Conservation (phyloP, 1,284 basidiomycete species). For the Athelia sp. region DNA sequence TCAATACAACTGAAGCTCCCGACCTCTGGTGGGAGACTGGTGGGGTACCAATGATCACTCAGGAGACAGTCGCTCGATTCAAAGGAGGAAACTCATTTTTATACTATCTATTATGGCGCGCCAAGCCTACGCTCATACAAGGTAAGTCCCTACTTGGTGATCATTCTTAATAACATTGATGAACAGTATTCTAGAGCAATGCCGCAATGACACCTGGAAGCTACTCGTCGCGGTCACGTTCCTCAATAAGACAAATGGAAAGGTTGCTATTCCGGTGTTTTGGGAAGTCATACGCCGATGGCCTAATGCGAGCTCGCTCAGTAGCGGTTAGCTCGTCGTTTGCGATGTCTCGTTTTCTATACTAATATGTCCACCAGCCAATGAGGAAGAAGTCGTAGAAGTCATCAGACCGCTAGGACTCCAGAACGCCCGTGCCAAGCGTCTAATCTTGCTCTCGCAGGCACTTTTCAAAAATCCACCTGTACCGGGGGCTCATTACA, state of each 20-base stretch:
- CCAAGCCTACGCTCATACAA: background rate
- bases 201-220: slow-evolving; percentile 50
- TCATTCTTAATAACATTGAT: background rate
- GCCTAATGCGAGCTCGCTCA: slow-evolving; percentile 46
- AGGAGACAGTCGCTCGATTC: background rate
- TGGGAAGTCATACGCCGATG: slow-evolving; percentile 45
- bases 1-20: background rate
- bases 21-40: background rate
- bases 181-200: slow-evolving; percentile 27
- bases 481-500: slow-evolving; percentile 20
- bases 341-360: slow-evolving; percentile 3
- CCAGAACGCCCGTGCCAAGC: slow-evolving; percentile 42
- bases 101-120: background rate
- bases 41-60: background rate
- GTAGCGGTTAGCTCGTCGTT: slow-evolving; percentile 33
- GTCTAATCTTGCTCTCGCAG: slow-evolving; percentile 44
- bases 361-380: slow-evolving; percentile 20
- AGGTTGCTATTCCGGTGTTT: slow-evolving; percentile 48
- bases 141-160: background rate
- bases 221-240: slow-evolving; percentile 48
- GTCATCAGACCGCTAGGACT: slow-evolving; percentile 48
- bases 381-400: slow-evolving; percentile 31
- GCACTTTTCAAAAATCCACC: slow-evolving; percentile 41
- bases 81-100: background rate
- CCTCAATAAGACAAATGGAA: slow-evolving; percentile 53